Evolutionary conservation across 2,329 filamentous ascomycete species (phyloP).

Genomic region (Fusarium humuli): DNA sequence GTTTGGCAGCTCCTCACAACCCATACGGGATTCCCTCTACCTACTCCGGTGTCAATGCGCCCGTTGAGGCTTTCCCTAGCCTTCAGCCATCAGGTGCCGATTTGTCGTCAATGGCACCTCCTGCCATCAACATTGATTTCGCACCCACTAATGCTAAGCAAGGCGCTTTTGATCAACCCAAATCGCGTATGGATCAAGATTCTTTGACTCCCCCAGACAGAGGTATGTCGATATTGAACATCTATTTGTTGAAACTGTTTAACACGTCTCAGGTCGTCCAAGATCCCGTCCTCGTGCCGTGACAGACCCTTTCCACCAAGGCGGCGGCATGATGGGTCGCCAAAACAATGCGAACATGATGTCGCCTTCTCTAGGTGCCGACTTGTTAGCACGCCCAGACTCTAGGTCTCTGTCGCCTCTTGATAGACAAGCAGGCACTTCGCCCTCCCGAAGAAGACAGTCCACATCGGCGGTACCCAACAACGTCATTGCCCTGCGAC

Average conservation of each 20-base stretch:
- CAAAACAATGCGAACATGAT: slow-evolving; percentile 57
- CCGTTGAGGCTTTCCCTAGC: slow-evolving; percentile 64
- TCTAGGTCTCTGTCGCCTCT: slow-evolving; percentile 70
- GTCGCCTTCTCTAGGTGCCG: slow-evolving; percentile 63
- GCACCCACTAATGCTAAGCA: slow-evolving; percentile 75
- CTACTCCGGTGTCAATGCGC: slow-evolving; percentile 54
- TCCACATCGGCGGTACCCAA: slow-evolving; percentile 73
- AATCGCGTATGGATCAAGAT: slow-evolving; percentile 76
- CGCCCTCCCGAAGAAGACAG: slow-evolving; percentile 61
- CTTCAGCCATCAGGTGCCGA: slow-evolving; percentile 66
- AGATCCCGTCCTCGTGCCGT: slow-evolving; percentile 65
- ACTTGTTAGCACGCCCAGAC: slow-evolving; percentile 57
- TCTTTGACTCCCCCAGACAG: slow-evolving; percentile 85
- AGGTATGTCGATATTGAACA: slow-evolving; percentile 58
- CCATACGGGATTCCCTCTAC: slow-evolving; percentile 52
- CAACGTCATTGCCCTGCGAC: slow-evolving; percentile 82
- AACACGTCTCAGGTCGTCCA: slow-evolving; percentile 56
- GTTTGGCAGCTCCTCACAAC: slow-evolving; percentile 56
- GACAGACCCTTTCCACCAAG: slow-evolving; percentile 69
- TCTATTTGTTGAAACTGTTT: slow-evolving; percentile 19
- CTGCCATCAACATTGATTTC: slow-evolving; percentile 93
- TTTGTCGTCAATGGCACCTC: slow-evolving; percentile 81
- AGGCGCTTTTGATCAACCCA: slow-evolving; percentile 61
- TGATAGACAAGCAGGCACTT: slow-evolving; percentile 60
- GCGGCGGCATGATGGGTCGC: slow-evolving; percentile 56